phyloP scores from a whole-genome alignment of 441 rosid genomes.

The Hypseocharis bilobata region DNA sequence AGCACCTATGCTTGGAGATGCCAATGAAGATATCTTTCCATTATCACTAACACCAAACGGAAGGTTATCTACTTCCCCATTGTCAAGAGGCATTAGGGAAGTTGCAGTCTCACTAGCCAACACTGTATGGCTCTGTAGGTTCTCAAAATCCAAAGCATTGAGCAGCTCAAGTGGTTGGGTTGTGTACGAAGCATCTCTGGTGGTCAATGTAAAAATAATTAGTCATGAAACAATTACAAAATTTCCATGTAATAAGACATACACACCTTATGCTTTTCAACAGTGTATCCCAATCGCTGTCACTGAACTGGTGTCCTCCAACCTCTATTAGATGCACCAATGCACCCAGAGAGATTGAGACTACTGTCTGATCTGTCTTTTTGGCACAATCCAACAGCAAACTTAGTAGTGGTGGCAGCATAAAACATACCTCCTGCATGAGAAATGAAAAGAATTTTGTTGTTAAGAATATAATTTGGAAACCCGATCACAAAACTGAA shows the following conservation, averaged over 20 bases:
- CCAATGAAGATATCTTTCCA: slow-evolving; percentile 34
- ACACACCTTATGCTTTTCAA: slow-evolving; percentile 92
- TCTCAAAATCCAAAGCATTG: slow-evolving; percentile 65
- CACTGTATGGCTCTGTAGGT: slow-evolving; percentile 31
- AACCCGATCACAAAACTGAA: neutral
- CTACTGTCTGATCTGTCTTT: slow-evolving; percentile 93
- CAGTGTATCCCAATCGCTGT: slow-evolving; percentile 88
- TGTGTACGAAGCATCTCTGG: slow-evolving; percentile 94
- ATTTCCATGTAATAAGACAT: slow-evolving; percentile 15
- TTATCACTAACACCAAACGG: slow-evolving; percentile 34
- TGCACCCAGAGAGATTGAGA: slow-evolving; percentile 92
- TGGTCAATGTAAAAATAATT: slow-evolving; percentile 18
- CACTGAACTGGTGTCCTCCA: slow-evolving; percentile 98
- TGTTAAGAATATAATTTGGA: slow-evolving; percentile 9
- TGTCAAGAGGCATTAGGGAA: slow-evolving; percentile 5
- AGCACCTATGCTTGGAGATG: slow-evolving; percentile 35
- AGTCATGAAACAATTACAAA: slow-evolving; percentile 17
- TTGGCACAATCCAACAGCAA: slow-evolving; percentile 96
- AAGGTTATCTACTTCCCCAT: slow-evolving; percentile 29
- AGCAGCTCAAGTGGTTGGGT: slow-evolving; percentile 98
- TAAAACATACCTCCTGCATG: slow-evolving; percentile 94
- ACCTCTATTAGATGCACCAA: slow-evolving; percentile 96
- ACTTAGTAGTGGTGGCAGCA: slow-evolving; percentile 95
- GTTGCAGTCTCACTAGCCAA: slow-evolving; percentile 27
- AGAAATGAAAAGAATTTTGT: slow-evolving; percentile 5